Conservation (phyloP, 352 stramenopile genomes). For the Phytophthora pisi region DNA sequence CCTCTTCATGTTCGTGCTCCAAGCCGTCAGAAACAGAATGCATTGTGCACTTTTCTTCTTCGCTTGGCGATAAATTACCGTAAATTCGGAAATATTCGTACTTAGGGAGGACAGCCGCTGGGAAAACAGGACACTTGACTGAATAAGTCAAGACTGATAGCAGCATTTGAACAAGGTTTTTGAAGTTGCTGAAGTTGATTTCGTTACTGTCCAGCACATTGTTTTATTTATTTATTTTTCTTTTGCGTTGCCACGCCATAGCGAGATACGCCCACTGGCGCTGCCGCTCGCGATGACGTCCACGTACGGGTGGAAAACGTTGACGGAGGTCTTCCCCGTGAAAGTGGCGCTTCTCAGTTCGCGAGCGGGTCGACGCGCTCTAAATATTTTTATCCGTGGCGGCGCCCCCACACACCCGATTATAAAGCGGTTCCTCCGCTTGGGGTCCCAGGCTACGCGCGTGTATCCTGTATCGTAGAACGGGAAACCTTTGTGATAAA, state of each 20-base stretch:
- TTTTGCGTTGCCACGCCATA: slow-evolving; percentile 49
- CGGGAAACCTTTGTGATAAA: slow-evolving; percentile 50
- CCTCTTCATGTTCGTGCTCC: neutral
- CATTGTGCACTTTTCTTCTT: neutral
- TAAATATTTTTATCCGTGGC: slow-evolving; percentile 71
- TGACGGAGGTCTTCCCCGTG: slow-evolving; percentile 60
- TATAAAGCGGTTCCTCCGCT: slow-evolving; percentile 56
- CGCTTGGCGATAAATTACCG: slow-evolving; percentile 14
- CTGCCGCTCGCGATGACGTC: slow-evolving; percentile 78
- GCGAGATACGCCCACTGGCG: slow-evolving; percentile 66
- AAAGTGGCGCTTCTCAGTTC: slow-evolving; percentile 58
- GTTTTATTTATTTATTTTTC: neutral
- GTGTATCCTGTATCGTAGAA: slow-evolving; percentile 27
- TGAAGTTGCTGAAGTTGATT: no score
- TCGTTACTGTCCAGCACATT: no score
- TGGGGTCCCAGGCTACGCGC: slow-evolving; percentile 71
- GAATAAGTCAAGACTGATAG: no score
- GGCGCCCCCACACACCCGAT: slow-evolving; percentile 71
- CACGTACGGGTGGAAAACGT: slow-evolving; percentile 77
- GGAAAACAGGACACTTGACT: no score
- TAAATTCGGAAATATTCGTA: neutral
- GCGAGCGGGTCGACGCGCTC: slow-evolving; percentile 52
- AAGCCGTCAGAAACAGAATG: neutral
- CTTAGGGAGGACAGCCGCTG: neutral
- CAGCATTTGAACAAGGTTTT: no score